phyloP scores from a whole-genome alignment of 345 rosid species.

The Capsella bursapastoris region DNA sequence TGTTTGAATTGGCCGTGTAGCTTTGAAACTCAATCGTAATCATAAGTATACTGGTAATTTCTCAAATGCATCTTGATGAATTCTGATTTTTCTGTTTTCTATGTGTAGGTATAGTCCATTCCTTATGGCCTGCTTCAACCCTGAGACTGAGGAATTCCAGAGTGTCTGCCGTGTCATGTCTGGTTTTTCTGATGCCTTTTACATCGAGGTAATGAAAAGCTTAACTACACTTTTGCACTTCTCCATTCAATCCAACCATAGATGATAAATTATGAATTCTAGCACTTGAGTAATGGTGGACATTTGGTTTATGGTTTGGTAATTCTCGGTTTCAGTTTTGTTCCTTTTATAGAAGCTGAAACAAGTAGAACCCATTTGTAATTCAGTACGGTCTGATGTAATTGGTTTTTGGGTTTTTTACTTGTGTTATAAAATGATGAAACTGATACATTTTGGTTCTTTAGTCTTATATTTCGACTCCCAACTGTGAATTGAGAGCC shows the following conservation, averaged over 20 bases:
- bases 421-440: background rate
- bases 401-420: background rate
- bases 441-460: background rate
- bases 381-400: background rate
- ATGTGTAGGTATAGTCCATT: constrained; percentile 84
- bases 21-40: background rate
- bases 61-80: constrained; percentile 5
- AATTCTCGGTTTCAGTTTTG: background rate
- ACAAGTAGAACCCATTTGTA: background rate
- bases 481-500: background rate
- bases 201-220: constrained; percentile 59
- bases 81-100: background rate
- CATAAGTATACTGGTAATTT: background rate
- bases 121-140: constrained; percentile 89
- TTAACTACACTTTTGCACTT: background rate
- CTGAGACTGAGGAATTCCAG: constrained; percentile 81
- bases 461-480: no score
- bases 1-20: background rate
- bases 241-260: background rate
- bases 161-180: constrained; percentile 95
- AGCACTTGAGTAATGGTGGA: background rate
- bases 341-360: background rate
- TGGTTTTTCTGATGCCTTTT: constrained; percentile 87
- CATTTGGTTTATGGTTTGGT: constrained; percentile 1
- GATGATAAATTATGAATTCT: background rate